Percentiles rank a stretch among this genome's conserved stretches.
Evolutionary conservation across 2,329 filamentous ascomycete species (phyloP).

Genomic region (Colletotrichum truncatum): DNA sequence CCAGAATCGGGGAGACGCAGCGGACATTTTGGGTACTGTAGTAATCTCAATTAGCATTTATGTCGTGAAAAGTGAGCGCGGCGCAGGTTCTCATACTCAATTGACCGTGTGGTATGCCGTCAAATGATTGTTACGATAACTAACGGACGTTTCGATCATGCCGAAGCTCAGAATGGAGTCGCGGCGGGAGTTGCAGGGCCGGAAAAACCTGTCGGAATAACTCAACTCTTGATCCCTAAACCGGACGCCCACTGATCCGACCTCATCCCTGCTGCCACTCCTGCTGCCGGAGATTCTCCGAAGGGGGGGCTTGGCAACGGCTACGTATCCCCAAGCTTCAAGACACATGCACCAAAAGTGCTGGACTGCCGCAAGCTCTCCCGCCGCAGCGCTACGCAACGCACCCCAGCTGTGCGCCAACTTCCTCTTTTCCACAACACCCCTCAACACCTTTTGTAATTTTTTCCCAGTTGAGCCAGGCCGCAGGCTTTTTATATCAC

Average conservation of each 20-base stretch:
- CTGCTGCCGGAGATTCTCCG: slow-evolving; percentile 22
- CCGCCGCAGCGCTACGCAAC: slow-evolving; percentile 28
- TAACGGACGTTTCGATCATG: slow-evolving; percentile 3
- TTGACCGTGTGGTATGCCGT: slow-evolving; percentile 39
- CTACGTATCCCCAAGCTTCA: slow-evolving; percentile 37
- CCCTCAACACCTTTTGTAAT: slow-evolving; percentile 20
- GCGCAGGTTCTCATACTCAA: slow-evolving; percentile 39
- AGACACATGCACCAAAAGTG: slow-evolving; percentile 32
- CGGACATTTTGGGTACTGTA: slow-evolving; percentile 60
- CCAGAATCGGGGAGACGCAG: slow-evolving; percentile 80
- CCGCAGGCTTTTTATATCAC: slow-evolving; percentile 22
- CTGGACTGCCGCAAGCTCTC: slow-evolving; percentile 23
- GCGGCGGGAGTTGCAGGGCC: not conserved
- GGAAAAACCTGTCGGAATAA: slow-evolving; percentile 16
- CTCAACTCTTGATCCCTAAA: not conserved
- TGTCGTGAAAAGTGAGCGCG: not conserved
- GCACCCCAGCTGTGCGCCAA: slow-evolving; percentile 32
- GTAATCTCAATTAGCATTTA: not conserved
- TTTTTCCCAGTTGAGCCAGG: slow-evolving; percentile 19
- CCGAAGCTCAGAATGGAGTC: slow-evolving; percentile 24
- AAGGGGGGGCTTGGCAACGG: slow-evolving; percentile 29
- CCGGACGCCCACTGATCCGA: too few relatives aligned
- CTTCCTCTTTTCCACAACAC: slow-evolving; percentile 26
- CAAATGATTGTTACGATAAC: slow-evolving; percentile 23
- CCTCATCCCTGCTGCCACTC: not conserved